phyloP scores from a whole-genome alignment of 352 stramenopile genomes.

The Plasmopara viticola region DNA sequence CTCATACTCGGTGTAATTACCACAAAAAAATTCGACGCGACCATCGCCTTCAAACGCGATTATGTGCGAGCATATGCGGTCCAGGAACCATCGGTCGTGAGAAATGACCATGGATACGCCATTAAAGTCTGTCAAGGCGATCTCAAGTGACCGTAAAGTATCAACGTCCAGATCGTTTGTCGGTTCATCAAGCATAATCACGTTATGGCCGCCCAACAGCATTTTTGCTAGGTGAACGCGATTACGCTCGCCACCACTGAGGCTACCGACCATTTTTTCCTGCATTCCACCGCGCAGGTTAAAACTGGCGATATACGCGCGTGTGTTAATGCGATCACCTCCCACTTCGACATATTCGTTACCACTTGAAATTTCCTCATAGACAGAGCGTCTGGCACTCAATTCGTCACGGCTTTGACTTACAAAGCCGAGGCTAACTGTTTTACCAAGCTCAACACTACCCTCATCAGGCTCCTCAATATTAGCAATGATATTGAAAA shows the following conservation, averaged over 20 bases:
- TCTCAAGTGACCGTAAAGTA: slow-evolving; percentile 82
- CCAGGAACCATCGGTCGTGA: slow-evolving; percentile 95
- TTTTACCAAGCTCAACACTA: slow-evolving; percentile 66
- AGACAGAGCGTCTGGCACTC: slow-evolving; percentile 53
- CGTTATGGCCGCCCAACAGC: slow-evolving; percentile 74
- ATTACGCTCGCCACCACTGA: slow-evolving; percentile 82
- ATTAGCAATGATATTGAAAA: slow-evolving; percentile 94
- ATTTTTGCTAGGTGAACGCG: slow-evolving; percentile 84
- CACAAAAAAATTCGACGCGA: slow-evolving; percentile 73
- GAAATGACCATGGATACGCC: slow-evolving; percentile 94
- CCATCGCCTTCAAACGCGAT: slow-evolving; percentile 75
- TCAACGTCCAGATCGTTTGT: slow-evolving; percentile 86
- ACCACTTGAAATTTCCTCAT: slow-evolving; percentile 82
- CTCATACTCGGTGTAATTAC: slow-evolving; percentile 86
- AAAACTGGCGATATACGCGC: slow-evolving; percentile 83
- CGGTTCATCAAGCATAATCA: slow-evolving; percentile 86
- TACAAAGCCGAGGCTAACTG: slow-evolving; percentile 71
- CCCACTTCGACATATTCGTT: slow-evolving; percentile 79
- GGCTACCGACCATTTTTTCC: slow-evolving; percentile 69
- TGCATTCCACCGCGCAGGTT: slow-evolving; percentile 80
- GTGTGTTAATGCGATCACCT: slow-evolving; percentile 74
- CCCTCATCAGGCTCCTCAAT: slow-evolving; percentile 84
- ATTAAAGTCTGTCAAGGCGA: slow-evolving; percentile 79
- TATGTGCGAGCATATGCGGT: slow-evolving; percentile 88
- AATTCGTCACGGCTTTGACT: slow-evolving; percentile 75